A percentile compares a stretch with the other conserved stretches of the same genome.
phyloP scores from a whole-genome alignment of 306 rosid species.

The Vigna hirtella region DNA sequence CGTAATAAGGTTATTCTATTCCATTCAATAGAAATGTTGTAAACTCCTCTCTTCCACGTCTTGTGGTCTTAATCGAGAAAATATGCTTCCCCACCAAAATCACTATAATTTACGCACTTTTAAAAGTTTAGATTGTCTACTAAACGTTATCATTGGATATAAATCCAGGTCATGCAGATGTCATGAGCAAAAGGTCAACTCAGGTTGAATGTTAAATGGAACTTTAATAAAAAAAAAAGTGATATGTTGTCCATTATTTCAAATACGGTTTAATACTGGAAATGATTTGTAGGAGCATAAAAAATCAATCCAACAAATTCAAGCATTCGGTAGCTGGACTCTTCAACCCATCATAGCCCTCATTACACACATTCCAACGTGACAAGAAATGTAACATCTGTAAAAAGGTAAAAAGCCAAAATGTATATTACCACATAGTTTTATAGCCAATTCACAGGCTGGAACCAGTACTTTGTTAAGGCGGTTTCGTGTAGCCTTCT shows the following conservation, averaged over 20 bases:
- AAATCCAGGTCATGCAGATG: background rate
- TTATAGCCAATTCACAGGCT: slow-evolving; percentile 79
- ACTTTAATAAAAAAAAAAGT: background rate
- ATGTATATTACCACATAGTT: slow-evolving; percentile 70
- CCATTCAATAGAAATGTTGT: background rate
- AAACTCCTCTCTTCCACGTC: background rate
- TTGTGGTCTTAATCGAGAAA: too few relatives aligned
- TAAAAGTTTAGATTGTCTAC: background rate
- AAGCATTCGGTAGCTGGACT: background rate
- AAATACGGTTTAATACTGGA: background rate
- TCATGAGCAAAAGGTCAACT: background rate
- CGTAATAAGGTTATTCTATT: background rate
- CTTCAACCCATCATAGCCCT: slow-evolving; percentile 19
- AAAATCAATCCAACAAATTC: background rate
- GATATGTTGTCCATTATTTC: background rate
- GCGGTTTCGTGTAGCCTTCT: slow-evolving; percentile 56
- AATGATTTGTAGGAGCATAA: slow-evolving; percentile 4
- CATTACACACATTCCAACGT: slow-evolving; percentile 7
- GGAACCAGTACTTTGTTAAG: slow-evolving; percentile 66
- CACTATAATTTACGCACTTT: background rate
- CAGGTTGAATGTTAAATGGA: background rate
- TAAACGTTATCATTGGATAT: background rate
- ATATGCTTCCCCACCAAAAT: background rate
- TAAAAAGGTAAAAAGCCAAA: slow-evolving; percentile 8
- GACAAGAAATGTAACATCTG: slow-evolving; percentile 2